Evolutionary conservation across 768 basidiomycete genomes (phyloP).

Genomic region (Tricholoma sp.): DNA sequence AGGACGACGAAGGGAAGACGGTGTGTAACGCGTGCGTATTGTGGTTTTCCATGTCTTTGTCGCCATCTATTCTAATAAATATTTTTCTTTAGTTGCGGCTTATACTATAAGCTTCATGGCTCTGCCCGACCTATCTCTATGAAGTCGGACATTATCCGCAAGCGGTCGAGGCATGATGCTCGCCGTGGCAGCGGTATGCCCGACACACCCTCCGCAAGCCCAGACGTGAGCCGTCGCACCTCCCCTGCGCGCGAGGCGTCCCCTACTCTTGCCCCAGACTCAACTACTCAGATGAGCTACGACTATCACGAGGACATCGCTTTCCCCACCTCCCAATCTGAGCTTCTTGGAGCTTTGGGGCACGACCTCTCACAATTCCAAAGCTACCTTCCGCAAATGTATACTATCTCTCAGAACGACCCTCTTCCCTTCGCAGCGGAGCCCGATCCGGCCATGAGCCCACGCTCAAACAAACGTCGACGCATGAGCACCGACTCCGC

Average conservation of each 20-base stretch:
- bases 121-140: conserved; percentile 84
- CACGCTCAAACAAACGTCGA: conserved; percentile 59
- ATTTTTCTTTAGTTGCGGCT: conserved; percentile 54
- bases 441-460: conserved; percentile 35
- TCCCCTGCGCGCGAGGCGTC: conserved; percentile 61
- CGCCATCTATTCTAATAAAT: background rate
- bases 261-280: conserved; percentile 67
- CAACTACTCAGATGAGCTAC: conserved; percentile 54
- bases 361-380: conserved; percentile 21
- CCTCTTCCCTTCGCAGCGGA: conserved; percentile 52
- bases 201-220: conserved; percentile 73
- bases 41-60: conserved; percentile 1
- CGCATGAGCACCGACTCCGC: conserved; percentile 62
- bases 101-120: conserved; percentile 85
- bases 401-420: conserved; percentile 36
- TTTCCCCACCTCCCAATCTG: conserved; percentile 43
- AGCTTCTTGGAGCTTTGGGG: conserved; percentile 43
- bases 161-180: conserved; percentile 79
- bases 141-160: conserved; percentile 89
- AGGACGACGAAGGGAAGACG: conserved; percentile 86
- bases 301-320: conserved; percentile 43
- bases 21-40: conserved; percentile 79
- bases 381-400: conserved; percentile 47
- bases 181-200: conserved; percentile 49
- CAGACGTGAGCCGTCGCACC: conserved; percentile 67